phyloP scores from a whole-genome alignment of 1,284 basidiomycete species.

The Heterobasidion annosum region DNA sequence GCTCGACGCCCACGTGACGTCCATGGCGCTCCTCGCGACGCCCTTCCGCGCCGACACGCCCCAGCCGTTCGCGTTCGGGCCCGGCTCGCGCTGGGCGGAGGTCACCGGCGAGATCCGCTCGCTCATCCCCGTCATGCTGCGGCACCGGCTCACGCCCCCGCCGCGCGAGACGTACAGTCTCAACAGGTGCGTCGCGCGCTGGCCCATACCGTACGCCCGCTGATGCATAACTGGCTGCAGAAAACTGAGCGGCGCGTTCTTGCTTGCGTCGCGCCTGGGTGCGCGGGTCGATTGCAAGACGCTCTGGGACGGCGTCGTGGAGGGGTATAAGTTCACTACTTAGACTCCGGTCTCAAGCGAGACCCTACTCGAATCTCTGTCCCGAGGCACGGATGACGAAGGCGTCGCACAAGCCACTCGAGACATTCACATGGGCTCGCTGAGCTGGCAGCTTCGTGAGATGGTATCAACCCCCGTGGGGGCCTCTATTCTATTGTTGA shows the following conservation, averaged over 20 bases:
- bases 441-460: no score
- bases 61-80: conserved; percentile 68
- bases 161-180: conserved; percentile 92
- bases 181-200: conserved; percentile 48
- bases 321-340: conserved; percentile 12
- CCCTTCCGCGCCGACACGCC: conserved; percentile 62
- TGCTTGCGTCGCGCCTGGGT: conserved; percentile 79
- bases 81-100: conserved; percentile 51
- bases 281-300: conserved; percentile 69
- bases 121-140: conserved; percentile 88
- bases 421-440: no score
- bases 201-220: background rate
- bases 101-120: conserved; percentile 71
- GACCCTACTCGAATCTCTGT: background rate
- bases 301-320: conserved; percentile 65
- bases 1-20: conserved; percentile 82
- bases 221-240: conserved; percentile 25
- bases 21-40: conserved; percentile 76
- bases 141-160: conserved; percentile 80
- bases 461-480: background rate
- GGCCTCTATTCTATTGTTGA: background rate
- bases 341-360: background rate
- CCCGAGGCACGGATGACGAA: no score
- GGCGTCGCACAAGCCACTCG: no score
- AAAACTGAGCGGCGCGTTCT: conserved; percentile 90